Base-by-base conservation (phyloP, 2,329 filamentous ascomycete genomes). In the Penicillium sp. region DNA sequence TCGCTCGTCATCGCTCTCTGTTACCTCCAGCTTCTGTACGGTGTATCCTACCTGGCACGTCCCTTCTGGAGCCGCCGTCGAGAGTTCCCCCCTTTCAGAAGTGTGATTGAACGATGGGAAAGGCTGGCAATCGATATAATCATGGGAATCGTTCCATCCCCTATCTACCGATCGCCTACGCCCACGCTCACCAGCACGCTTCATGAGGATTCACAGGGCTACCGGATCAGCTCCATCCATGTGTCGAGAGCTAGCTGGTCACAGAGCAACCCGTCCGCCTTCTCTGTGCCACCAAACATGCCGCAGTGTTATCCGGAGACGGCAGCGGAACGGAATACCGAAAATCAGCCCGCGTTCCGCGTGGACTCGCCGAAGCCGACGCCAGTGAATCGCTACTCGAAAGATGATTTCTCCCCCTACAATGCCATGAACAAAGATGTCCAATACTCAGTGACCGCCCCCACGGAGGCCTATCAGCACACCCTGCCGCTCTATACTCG, bases 21-120 rank as follows among this genome's bases (percentile, higher is more conserved):
- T 7, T 47, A 48, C 23, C 50, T 63, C 16, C 59, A 59, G 21
- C 7, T 57, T 7, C 43, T 63, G n/a, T 55, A 58, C 27, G 35
- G 39, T 1, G 16, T 50, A n/a, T 53, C 50, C 4, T 44, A 33
- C 27, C 13, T 60, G 13, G 36, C 45, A 15, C 37, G 29, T 1
- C 46, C 46, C 19, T 39, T 54, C 17, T 41, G 37, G 23, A 43
- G 30, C 23, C 41, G 45, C 3, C 21, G 38, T 15, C 21, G 23
- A 9, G 43, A 49, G n/a, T 45, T 33, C 4, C 35, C 48, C 25
- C 39, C 47, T 3, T 38, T 60, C 19, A 43, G 29, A 4, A 38
- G 23, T 7, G 29, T 46, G 18, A 58, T 62, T 17, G 27, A 49
- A 3, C 41, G 43, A 19, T 47, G 36, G 14, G 61, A 64, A 44